Conservation (phyloP, 257 asterid species). For the Coffea eugenioides region DNA sequence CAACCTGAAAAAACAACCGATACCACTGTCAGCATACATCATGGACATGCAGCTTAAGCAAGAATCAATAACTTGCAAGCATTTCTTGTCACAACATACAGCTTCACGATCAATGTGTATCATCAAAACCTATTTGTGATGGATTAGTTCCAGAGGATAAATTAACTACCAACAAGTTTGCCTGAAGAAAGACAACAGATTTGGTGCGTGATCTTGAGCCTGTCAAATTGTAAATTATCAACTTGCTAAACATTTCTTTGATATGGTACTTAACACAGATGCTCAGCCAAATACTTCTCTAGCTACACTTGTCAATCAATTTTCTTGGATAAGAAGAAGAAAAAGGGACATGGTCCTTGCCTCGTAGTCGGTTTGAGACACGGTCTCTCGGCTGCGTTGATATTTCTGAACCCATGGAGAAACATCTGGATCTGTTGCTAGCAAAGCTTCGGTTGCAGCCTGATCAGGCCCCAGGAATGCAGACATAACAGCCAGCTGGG, state of each 20-base stretch:
- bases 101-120: background rate
- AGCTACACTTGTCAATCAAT: background rate
- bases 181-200: background rate
- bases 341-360: constrained; percentile 27
- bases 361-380: constrained; percentile 91
- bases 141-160: background rate
- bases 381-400: constrained; percentile 95
- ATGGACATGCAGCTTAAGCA: background rate
- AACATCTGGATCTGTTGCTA: constrained; percentile 81
- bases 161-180: background rate
- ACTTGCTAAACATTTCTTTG: background rate
- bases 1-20: constrained; percentile 58
- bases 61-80: background rate
- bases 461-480: constrained; percentile 95
- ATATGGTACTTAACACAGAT: background rate
- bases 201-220: background rate
- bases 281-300: background rate
- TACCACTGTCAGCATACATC: background rate
- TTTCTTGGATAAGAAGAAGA: too few species aligned
- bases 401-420: constrained; percentile 89
- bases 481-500: constrained; percentile 90
- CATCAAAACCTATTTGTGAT: background rate
- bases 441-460: constrained; percentile 68
- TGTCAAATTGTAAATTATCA: background rate
- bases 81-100: background rate